Conservation (phyloP, 1,284 basidiomycete species). For the Tilletia walkeri region DNA sequence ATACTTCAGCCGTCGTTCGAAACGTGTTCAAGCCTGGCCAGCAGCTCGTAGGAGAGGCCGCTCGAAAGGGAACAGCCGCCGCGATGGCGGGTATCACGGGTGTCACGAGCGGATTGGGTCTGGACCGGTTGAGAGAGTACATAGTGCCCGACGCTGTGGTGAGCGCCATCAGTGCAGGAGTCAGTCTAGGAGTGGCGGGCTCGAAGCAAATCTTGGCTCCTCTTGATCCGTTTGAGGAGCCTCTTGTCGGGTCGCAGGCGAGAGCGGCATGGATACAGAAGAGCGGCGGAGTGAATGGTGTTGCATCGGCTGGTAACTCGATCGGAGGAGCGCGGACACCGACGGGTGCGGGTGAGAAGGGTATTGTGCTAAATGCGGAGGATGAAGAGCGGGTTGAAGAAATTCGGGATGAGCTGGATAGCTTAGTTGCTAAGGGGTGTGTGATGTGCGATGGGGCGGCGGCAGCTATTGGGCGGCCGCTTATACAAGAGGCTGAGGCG, state of each 20-base stretch:
- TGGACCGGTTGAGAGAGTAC: conserved; percentile 49
- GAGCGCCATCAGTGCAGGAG: conserved; percentile 47
- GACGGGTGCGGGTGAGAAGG: background rate
- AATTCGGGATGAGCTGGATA: conserved; percentile 47
- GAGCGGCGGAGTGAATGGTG: background rate
- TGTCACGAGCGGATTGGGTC: conserved; percentile 21
- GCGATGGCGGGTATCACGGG: conserved; percentile 16
- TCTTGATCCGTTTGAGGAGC: conserved; percentile 46
- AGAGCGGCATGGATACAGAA: conserved; percentile 10
- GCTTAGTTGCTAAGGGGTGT: conserved; percentile 50
- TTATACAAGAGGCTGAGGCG: conserved; percentile 30
- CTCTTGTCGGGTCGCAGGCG: conserved; percentile 17
- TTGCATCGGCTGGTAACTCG: background rate
- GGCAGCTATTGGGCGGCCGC: conserved; percentile 40
- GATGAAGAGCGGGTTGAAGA: conserved; percentile 43
- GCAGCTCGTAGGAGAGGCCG: conserved; percentile 10
- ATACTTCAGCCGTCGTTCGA: conserved; percentile 17
- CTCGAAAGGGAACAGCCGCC: conserved; percentile 15
- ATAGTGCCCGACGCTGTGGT: conserved; percentile 51
- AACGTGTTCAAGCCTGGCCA: conserved; percentile 18
- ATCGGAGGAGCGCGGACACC: background rate
- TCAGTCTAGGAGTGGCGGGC: conserved; percentile 44
- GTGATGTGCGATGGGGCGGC: conserved; percentile 46
- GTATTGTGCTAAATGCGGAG: conserved; percentile 22
- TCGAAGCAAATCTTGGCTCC: conserved; percentile 42